Evolutionary conservation across 2,329 filamentous ascomycete genomes (phyloP).

Genomic region (Chaetomium olivaceum): DNA sequence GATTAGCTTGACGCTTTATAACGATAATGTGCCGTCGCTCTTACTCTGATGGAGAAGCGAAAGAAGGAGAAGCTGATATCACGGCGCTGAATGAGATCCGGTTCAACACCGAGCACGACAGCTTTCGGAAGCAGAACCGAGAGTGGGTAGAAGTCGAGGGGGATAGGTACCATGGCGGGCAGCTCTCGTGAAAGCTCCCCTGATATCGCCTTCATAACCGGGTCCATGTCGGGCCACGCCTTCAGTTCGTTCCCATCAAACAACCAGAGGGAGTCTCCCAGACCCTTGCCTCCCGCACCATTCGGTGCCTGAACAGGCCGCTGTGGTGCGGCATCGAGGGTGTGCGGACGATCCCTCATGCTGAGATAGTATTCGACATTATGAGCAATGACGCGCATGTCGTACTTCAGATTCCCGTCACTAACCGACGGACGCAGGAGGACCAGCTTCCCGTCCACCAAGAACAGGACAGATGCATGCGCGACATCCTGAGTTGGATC

Average conservation of each 20-base stretch:
- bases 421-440: constrained; percentile 84
- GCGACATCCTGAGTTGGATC: constrained; percentile 95
- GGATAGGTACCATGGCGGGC: constrained; percentile 71
- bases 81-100: constrained; percentile 87
- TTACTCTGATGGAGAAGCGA: constrained; percentile 81
- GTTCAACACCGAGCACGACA: constrained; percentile 85
- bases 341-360: constrained; percentile 76
- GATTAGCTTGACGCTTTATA: background rate
- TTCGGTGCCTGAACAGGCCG: constrained; percentile 26
- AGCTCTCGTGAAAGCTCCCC: constrained; percentile 68
- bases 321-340: constrained; percentile 37
- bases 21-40: constrained; percentile 33
- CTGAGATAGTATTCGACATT: constrained; percentile 94
- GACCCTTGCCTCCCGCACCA: constrained; percentile 45
- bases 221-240: constrained; percentile 85
- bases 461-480: constrained; percentile 86
- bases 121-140: constrained; percentile 87
- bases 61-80: constrained; percentile 91
- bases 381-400: constrained; percentile 95
- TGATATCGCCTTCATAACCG: constrained; percentile 72
- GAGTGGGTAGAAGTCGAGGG: constrained; percentile 93
- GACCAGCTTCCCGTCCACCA: constrained; percentile 97
- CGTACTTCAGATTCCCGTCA: constrained; percentile 87
- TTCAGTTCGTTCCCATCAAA: constrained; percentile 87
- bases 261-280: constrained; percentile 89